Evolutionary conservation across 768 basidiomycete genomes (phyloP), one percentile per base, ranked within the genome.

Genomic region (Auricularia sp.): DNA sequence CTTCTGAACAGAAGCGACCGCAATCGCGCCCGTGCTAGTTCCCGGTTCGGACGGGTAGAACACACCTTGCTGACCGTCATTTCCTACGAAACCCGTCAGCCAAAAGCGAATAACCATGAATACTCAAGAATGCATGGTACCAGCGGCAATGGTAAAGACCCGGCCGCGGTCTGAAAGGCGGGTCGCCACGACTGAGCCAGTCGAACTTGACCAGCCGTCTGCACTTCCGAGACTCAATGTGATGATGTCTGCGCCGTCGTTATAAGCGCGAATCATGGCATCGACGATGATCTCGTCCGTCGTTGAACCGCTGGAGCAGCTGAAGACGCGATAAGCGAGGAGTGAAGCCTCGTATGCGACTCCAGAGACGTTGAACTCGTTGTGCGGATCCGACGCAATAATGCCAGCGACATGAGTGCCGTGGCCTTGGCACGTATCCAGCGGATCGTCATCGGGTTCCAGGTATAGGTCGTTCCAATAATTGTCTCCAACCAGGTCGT

Each of bases 131-230:
- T 29, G 29, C 29, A 44, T 44, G 0, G 43, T 44, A 18, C 47
- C 87, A 11, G 85, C 84, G 36, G 86, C 81, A 43, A 86, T 83
- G 12, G 83, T 85, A 43, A 89, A 81, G 56, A 87, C 78, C 67
- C 78, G 84, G 6, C 88, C 87, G 35, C 74, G 73, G 3, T 73
- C 77, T 1, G 83, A 80, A 47, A 90, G 80, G 59, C 85, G 74
- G 68, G 81, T 83, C 0, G 86, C 82, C 3, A 88, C 77, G 1
- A 87, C 84, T 8, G 83, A 70, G 58, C 75, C 72, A 11, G 81
- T 73, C 34, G 78, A 76, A 68, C 83, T 81, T 1, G 86, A 84
- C 87, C 86, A 90, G 3, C 86, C 87, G 65, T 81, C 78, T 3
- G 79, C 67, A 12, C 83, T 82, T 36, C 87, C 87, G 5, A 90